A percentile compares a stretch with the other conserved stretches of the same genome.
These are phyloP conservation scores for Russula sp. DNA, from an alignment of 768 basidiomycete genomes.

Conservation along the genomic window DNA sequence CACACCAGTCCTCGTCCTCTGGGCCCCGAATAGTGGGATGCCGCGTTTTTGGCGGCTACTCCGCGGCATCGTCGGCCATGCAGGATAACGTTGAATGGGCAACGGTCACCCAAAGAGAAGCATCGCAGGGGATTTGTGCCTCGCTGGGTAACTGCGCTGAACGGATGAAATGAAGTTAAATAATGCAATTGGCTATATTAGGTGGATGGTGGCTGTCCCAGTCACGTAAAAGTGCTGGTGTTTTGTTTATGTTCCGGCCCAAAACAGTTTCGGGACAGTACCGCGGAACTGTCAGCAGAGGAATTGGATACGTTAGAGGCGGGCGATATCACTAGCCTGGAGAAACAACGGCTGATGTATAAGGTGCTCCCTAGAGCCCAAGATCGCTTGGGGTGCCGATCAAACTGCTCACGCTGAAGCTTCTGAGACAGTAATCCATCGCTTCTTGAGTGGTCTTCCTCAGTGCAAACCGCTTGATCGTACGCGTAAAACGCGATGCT, in stretches of 20 bases:
- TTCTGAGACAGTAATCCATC: slow-evolving; percentile 57
- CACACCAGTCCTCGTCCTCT: neutral
- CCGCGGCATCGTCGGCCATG: neutral
- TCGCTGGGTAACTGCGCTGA: neutral
- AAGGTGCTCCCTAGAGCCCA: neutral
- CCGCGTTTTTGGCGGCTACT: neutral
- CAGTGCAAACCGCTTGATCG: slow-evolving; percentile 46
- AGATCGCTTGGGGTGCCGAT: neutral
- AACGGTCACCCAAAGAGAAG: neutral
- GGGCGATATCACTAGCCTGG: neutral
- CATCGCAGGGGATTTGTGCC: neutral
- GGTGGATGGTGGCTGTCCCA: neutral
- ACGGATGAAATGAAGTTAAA: neutral
- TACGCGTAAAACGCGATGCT: slow-evolving; percentile 64
- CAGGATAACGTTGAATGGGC: neutral
- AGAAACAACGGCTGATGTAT: neutral
- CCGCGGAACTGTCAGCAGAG: neutral
- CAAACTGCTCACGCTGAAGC: neutral
- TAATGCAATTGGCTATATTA: neutral
- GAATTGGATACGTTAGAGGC: neutral
- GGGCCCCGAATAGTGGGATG: neutral
- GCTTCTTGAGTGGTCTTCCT: slow-evolving; percentile 63
- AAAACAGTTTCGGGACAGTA: slow-evolving; percentile 1
- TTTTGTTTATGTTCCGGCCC: slow-evolving; percentile 7
- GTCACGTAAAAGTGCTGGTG: neutral